Percentiles rank a stretch among this genome's conserved stretches.
Evolutionary conservation across 495 filamentous ascomycete genomes (phyloP).

Genomic region (Penicillium antarcticum): DNA sequence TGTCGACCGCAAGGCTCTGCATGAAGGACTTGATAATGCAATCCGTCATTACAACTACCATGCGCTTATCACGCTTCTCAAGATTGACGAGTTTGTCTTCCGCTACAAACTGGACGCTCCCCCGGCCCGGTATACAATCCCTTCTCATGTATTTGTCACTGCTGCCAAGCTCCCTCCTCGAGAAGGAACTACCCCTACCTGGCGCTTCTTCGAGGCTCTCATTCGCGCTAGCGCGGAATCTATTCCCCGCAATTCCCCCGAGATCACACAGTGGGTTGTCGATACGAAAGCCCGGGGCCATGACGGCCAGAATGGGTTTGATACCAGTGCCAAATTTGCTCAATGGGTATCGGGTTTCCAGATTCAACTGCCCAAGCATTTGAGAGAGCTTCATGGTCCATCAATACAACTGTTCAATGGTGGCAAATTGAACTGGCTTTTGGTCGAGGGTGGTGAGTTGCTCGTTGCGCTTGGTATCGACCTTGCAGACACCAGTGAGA

Average conservation of each 20-base stretch:
- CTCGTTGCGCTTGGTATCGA: neutral
- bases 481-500: too few relatives aligned
- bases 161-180: conserved; percentile 18
- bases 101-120: conserved; percentile 9
- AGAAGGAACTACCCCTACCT: conserved; percentile 17
- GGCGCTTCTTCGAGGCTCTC: conserved; percentile 30
- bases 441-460: conserved; percentile 22
- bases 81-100: conserved; percentile 36
- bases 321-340: conserved; percentile 18
- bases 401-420: conserved; percentile 21
- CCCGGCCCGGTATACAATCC: conserved; percentile 21
- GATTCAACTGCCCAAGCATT: conserved; percentile 24
- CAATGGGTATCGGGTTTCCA: conserved; percentile 37
- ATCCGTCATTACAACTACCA: conserved; percentile 25
- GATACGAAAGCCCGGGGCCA: conserved; percentile 1
- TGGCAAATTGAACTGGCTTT: conserved; percentile 23
- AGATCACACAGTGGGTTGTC: conserved; percentile 36
- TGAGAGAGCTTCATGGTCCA: conserved; percentile 14
- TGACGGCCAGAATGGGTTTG: too few relatives aligned
- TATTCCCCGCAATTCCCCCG: conserved; percentile 28
- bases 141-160: conserved; percentile 28
- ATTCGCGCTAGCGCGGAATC: conserved; percentile 41
- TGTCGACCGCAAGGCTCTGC: conserved; percentile 26
- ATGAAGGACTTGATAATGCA: conserved; percentile 36
- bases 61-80: conserved; percentile 35